Base-by-base conservation (phyloP, 2,329 filamentous ascomycete genomes). In the Ilyonectria sp. region DNA sequence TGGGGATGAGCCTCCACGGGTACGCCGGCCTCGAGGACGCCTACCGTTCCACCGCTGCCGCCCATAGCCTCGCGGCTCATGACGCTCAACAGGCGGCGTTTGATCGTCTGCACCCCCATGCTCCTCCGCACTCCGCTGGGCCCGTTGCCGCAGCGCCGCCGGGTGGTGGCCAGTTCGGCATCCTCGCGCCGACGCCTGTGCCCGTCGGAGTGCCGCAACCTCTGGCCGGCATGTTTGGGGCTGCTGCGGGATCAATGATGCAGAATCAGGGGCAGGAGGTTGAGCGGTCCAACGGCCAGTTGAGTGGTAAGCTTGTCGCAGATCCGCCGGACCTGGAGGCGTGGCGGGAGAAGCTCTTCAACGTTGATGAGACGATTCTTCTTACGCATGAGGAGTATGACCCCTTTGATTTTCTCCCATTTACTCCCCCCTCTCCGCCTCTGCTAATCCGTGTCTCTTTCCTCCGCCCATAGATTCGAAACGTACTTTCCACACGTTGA, bases 401-500 rank as follows among this genome's bases (percentile, higher is more conserved):
- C 8, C 1, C n/a, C 44, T 33, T 52, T 19, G 17, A 40, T 19
- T 2, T 17, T 11, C 9, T 23, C 26, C n/a, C 31, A 9, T 17
- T 11, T 23, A 17, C 10, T 9, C 33, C 10, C 5, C 19, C 9
- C 7, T 26, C 10, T 9, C 40, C 44, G 6, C 33, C 79, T 17
- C 33, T 44, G 43, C 57, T 63, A 58, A 55, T 57, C 52, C 57
- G 33, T 31, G 52, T 67, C 57, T 44, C 29, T 58, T 15, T 54
- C 29, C 60, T 43, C 52, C 46, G 59, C 57, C 37, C 55, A 35
- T 71, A 93, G 91, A 76, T 94, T 93, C 77, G 89, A 93, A 75
- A 94, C 89, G 7, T 95, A 95, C 80, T 95, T 94, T 75, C 92
- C 93, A 0, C 93, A 95, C 79, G 87, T 95, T 72, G 93, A 95